Evolutionary conservation across 257 asterid genomes (phyloP), one percentile per base, ranked within the genome.

Genomic region (Scutellaria baicalensis): DNA sequence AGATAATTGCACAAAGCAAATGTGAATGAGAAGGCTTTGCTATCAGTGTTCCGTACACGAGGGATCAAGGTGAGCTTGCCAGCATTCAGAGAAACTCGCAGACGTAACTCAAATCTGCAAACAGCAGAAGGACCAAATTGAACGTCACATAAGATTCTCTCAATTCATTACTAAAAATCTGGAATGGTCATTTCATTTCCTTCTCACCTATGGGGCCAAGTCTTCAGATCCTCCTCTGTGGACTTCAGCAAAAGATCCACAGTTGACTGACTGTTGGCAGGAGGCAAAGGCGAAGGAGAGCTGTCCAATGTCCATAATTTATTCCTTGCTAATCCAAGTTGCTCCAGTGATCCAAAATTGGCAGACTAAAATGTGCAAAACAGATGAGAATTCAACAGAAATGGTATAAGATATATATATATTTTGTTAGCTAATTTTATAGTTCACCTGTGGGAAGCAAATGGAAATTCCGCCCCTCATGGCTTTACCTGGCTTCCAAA

Each of bases 201-300:
- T 33, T 14, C 64, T 78, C 68, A 88, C 97, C 86, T 88, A 60
- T 90, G 96, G 6, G 95, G 95, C 97, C 95, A 88, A 64, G 71
- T 73, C 79, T 91, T 91, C 71, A 83, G 77, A 81, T 91, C 97
- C 8, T 91, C 96, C n/a, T 91, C 96, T 67, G 95, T 85, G 70
- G 89, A 82, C 77, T 85, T 87, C 72, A 88, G 73, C 63, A 88
- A 50, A 75, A 91, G 88, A 83, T 91, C 95, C 73, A 85, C 91
- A 1, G 96, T 80, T 51, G 96, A 79, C 57, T 75, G 88, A 75
- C 58, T 86, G 69, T 77, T 84, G 43, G 78, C 85, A 20, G 88
- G 80, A 64, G 92, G 86, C 59, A 90, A 66, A 60, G 96, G 97
- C 18, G 88, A 78, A 66, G 93, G 95, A 75, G 86, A 80, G 75